Base-by-base conservation (phyloP, 345 rosid species). In the Gossypium herbaceum region DNA sequence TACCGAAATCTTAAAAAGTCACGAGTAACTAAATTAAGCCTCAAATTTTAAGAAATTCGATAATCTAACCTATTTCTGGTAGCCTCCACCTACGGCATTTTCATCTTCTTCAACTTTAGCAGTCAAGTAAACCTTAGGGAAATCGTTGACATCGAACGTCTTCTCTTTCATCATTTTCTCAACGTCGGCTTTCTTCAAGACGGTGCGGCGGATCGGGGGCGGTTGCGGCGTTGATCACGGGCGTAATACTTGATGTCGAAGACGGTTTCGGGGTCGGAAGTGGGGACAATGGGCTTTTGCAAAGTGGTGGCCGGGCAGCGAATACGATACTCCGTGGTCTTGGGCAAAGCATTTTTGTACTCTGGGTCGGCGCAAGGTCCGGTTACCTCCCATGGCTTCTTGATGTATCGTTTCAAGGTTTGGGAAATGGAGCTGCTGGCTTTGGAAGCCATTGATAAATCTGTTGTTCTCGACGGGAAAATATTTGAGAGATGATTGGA, bases 331-430 rank as follows among this genome's bases (percentile, higher is more conserved):
- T 95, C 99, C 22, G 85, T 73, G 27, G 92, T 90, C 73, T 62
- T 76, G 7, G 94, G 94, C 10, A 90, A 25, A 64, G 99, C 77
- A 9, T 63, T 65, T 7, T 44, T 68, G 88, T 91, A 93, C 72
- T 95, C 99, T 16, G 97, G 99, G 79, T 85, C 83, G 70, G 94
- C 89, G 84, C 95, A 90, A 4, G 98, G 94, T 9, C 98, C 99
- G 12, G 97, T 95, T 22, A 93, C 85, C 78, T 93, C 96, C 99
- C 98, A 95, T 7, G 99, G 99, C 81, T 90, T 89, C 85, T 91
- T 95, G 52, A 95, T 72, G 86, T 79, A 95, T 3, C 91, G 84
- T 78, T 79, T 88, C 2, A 93, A 90, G 81, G 77, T 86, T 79
- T 91, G 92, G 66, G 89, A 50, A 55, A 91, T 75, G 56, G 91